These are phyloP conservation scores for Aphanoascus verrucosus DNA, from an alignment of 2,329 filamentous ascomycete species.

Conservation along the genomic window DNA sequence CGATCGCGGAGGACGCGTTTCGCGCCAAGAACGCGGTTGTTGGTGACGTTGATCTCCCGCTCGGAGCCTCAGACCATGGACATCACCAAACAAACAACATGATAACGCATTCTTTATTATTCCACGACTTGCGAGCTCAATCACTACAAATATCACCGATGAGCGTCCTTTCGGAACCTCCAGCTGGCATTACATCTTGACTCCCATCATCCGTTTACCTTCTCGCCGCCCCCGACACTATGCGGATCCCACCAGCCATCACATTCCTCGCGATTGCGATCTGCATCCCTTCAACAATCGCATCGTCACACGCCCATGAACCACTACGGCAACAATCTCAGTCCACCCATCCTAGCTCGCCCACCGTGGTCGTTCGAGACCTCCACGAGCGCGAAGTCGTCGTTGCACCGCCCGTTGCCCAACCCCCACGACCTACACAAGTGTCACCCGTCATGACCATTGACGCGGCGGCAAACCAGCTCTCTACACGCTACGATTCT, in stretches of 20 bases:
- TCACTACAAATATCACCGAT: too few species aligned
- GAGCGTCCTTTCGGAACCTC: background rate
- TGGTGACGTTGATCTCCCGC: too few species aligned
- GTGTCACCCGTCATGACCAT: conserved; percentile 23
- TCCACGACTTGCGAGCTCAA: too few species aligned
- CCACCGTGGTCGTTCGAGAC: background rate
- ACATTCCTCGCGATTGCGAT: background rate
- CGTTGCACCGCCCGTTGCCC: conserved; percentile 20
- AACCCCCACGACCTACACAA: conserved; percentile 21
- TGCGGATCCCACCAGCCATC: background rate
- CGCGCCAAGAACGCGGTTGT: too few species aligned
- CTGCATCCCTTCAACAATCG: background rate
- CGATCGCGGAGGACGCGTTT: too few species aligned
- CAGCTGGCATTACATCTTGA: background rate
- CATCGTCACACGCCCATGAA: conserved; percentile 1
- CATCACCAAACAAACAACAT: too few species aligned
- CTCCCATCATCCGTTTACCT: too few species aligned
- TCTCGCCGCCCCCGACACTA: background rate
- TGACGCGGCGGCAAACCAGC: conserved; percentile 16
- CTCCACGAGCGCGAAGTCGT: conserved; percentile 22
- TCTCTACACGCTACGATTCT: conserved; percentile 23
- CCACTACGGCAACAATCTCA: background rate
- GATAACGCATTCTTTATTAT: too few species aligned
- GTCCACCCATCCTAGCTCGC: background rate
- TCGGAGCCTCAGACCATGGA: too few species aligned